Evolutionary conservation across 2,329 filamentous ascomycete species (phyloP), one percentile per base, ranked within the genome.

Genomic region (Alternaria alternata): DNA sequence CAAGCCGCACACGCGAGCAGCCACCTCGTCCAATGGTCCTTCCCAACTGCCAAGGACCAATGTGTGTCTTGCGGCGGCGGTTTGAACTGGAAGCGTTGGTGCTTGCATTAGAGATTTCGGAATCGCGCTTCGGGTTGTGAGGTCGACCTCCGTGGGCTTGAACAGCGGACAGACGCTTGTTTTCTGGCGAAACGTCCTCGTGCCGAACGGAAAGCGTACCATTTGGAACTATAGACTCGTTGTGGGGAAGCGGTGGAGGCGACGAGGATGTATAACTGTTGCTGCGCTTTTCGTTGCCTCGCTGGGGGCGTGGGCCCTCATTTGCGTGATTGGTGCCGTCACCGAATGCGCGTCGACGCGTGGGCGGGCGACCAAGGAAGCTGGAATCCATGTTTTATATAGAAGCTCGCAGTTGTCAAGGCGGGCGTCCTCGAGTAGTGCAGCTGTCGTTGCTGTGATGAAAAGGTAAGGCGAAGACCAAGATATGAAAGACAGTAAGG

Each of bases 1-100:
- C 96, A 36, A 95, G 83, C 55, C 94, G 87, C 16, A 99, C 95
- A 28, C 92, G 88, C 14, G 93, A 94, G 51, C 93, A 96, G 2
- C 94, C 93, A 3, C 95, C 95, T 69, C 92, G 91, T 0, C 95
- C 95, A 28, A 99, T 84, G 0, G 92, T 96, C 76, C 88, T 93
- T 7, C 95, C 95, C 4, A 99, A 82, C 67, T 94, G 89, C 95
- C 95, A 99, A 66, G 94, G 94, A 0, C 95, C 95, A 70, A 99
- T 92, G 70, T 93, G 90, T 11, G 90, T 92, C 79, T 88, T 88
- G 46, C 85, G 81, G 63, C 85, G 84, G 5, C 84, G 81, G 54
- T 72, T 75, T 54, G 82, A 84, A 28, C 73, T 75, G 4, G 82
- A 85, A 4, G 83, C 54, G 49, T 83, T 80, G 3, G 85, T 85